Evolutionary conservation across 192 early-diverging fungal genomes (phyloP), one percentile per base, ranked within the genome.

Genomic region (Dimargaris verticillata): DNA sequence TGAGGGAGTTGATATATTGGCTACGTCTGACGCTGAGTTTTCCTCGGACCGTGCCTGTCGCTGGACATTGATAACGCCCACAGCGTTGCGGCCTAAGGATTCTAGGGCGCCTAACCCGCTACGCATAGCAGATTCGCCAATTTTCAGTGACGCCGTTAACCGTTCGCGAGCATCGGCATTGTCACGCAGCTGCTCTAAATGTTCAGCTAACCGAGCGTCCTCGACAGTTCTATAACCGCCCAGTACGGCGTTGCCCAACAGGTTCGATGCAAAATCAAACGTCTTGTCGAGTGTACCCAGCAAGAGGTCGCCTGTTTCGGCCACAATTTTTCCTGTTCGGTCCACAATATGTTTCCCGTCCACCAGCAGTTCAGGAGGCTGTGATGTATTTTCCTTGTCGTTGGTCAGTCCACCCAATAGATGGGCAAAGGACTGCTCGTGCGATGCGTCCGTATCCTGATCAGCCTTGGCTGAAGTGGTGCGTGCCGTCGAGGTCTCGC

Each of bases 251-350:
- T 43, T 59, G 11, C 57, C 57, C 26, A 59, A n/a, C 7, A 59
- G n/a, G 42, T 59, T 59, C 2, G 57, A 59, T 5, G 57, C 57
- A n/a, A 59, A 59, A 43, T 59, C 57, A 44, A 59, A 59, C 13
- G 57, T 59, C 25, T 24, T 44, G 42, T 59, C 57, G 4, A 59
- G n/a, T 6, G 57, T 59, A 38, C 20, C 43, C n/a, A 59, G 42
- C 20, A 59, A 25, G 14, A 24, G n/a, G 25, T 59, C 57, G 20
- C 57, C 41, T 5, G 57, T 26, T 22, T 59, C 57, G 20, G n/a
- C 43, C 15, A 38, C 57, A 17, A 59, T 13, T 22, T 15, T 38
- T 5, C n/a, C 53, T 0, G 53, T 18, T 25, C 14, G 26, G 1
- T 55, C 53, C 5, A 55, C 33, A 38, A 38, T 38, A 7, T 38